Evolutionary conservation across 306 rosid species (phyloP), one percentile per base, ranked within the genome.

Genomic region (Prunus mongolica): DNA sequence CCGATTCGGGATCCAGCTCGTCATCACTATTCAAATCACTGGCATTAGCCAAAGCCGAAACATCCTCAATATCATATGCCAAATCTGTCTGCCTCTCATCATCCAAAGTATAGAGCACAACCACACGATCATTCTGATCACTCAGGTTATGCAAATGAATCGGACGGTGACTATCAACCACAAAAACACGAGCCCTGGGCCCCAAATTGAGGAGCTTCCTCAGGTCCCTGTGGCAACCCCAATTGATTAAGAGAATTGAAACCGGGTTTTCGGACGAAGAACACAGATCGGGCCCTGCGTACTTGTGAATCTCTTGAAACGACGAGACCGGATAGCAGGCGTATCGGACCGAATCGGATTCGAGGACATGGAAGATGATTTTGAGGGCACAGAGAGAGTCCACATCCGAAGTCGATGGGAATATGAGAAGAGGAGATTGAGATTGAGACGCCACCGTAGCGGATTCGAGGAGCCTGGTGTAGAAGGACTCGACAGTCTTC

Each of bases 371-470:
- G 72, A 89, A 86, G 25, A 91, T 85, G 75, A 91, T 89, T 67
- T 87, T 91, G 65, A 96, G 86, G 0, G 98, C 88, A 54, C 99
- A 96, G 38, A 96, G 90, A 0, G 99, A 96, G 58, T 96, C 99
- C 0, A 68, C 97, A 71, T 96, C 99, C 22, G 98, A 96, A 45
- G 99, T 92, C 0, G 99, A 96, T 2, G 99, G 98, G 67, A 92
- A 96, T 3, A 96, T 88, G 16, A 96, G 89, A 2, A 96, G 82
- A 3, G 96, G 97, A 11, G 93, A 85, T 4, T 84, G 97, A 15
- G 93, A 85, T 4, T 84, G 75, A 2, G 91, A 73, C 3, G 93
- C 88, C 20, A 84, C 84, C 0, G 32, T 24, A 2, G 88, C 92
- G 0, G 96, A 89, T 15, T 89, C 82, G 0, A 87, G 89, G 14